Evolutionary conservation across 2,329 filamentous ascomycete genomes (phyloP), one percentile per base, ranked within the genome.

Genomic region (Pleurostoma richardsiae): DNA sequence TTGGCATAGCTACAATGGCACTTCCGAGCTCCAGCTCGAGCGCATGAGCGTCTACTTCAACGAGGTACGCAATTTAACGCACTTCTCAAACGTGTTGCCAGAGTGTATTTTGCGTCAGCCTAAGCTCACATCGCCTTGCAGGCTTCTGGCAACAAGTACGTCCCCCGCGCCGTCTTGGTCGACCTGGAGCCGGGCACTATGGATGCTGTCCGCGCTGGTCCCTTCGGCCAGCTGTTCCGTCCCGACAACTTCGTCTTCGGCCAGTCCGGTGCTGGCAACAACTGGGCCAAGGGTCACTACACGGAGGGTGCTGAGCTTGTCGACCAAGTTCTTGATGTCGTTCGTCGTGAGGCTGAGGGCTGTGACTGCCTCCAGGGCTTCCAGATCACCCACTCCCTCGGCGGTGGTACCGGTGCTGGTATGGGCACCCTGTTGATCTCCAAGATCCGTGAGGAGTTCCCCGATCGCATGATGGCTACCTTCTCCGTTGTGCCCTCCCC

Each of bases 201-300:
- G 92, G 94, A 99, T 65, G 94, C 94, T 61, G 92, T 99, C 78
- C 92, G 92, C 71, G 89, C 92, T 62, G 92, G 94, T 73, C 94
- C 94, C 59, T 97, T 97, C 71, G 94, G 94, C 62, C 88, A 96
- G 80, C 90, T 99, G 61, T 97, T 99, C 90, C 91, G 94, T 58
- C 94, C 94, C 70, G 94, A 99, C 80, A 99, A 97, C 87, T 97
- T 97, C 77, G 90, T 97, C 69, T 97, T 97, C 74, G 94, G 94
- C 64, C 94, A 97, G 80, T 97, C 94, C 64, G 92, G 94, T 83
- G 94, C 94, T 72, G 94, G 94, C 77, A 99, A 99, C 90, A 97
- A 97, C 86, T 99, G 94, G 94, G 94, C 94, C 74, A 99, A 97
- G 86, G 94, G 94, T 78, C 94, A 99, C 74, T 99, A 99, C 84